Percentiles rank a stretch among this genome's conserved stretches.
phyloP scores from a whole-genome alignment of 2,329 filamentous ascomycete species.

The Cladosporium colombiae region DNA sequence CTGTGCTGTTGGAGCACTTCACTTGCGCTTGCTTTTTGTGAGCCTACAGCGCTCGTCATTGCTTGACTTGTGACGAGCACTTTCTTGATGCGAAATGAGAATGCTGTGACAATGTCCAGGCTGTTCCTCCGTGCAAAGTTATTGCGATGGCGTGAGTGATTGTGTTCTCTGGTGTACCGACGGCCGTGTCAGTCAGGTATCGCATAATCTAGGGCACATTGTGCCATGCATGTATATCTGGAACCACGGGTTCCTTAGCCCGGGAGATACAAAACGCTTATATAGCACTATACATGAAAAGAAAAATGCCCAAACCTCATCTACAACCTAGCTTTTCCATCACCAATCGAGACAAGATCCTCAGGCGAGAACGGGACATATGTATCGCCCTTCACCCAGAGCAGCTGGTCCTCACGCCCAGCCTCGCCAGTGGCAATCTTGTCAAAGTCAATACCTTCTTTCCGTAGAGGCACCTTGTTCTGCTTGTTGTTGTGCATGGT shows the following conservation, averaged over 20 bases:
- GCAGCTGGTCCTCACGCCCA: slow-evolving; percentile 48
- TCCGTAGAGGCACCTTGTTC: slow-evolving; percentile 83
- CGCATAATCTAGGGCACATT: not conserved
- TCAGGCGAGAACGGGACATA: slow-evolving; percentile 61
- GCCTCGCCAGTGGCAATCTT: slow-evolving; percentile 55
- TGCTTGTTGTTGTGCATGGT: slow-evolving; percentile 79
- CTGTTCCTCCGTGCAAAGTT: no score
- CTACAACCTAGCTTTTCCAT: slow-evolving; percentile 21
- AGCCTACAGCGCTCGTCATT: not conserved
- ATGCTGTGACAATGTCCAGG: not conserved
- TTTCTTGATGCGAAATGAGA: not conserved
- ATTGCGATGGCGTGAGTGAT: not conserved
- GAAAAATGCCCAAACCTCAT: not conserved
- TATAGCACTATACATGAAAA: not conserved
- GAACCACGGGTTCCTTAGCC: not conserved
- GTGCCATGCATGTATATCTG: not conserved
- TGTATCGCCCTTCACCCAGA: slow-evolving; percentile 52
- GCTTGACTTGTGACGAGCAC: not conserved
- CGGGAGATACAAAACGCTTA: not conserved
- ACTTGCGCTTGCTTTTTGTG: not conserved
- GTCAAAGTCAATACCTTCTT: slow-evolving; percentile 90
- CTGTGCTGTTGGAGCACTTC: not conserved
- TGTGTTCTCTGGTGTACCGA: not conserved
- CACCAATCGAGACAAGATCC: slow-evolving; percentile 40
- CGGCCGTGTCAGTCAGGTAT: not conserved